Base-by-base conservation (phyloP, 768 basidiomycete species). In the Lanmaoa pseudosensibilis region DNA sequence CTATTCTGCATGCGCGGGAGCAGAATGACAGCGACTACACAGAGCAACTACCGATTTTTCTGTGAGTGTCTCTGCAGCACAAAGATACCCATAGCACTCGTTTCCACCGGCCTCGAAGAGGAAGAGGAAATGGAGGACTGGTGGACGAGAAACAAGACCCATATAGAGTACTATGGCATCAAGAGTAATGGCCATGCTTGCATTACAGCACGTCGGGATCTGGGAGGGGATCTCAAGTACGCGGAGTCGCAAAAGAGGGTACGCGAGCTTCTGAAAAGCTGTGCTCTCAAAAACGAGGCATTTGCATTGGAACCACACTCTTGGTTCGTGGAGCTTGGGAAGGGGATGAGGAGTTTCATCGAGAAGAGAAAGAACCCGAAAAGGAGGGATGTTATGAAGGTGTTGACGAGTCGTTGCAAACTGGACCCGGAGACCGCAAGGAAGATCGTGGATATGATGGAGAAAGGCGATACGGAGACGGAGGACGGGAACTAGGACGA, bases 1-100 rank as follows among this genome's bases (percentile, higher is more conserved):
- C 55, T 80, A 3, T 80, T 73, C 50, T 73, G 73, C 60, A 70
- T 79, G 69, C 73, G 74, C 4, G 75, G 69, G 0, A 71, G 75
- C 3, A 64, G 74, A 53, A 70, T 78, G 63, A 74, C 69, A 33
- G 67, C 72, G 18, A 65, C 72, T 0, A 63, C 68, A 38, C 67
- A 71, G 48, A 68, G 70, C 59, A 80, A 78, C 54, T 80, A 76
- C 58, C 57, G 62, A 30, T 56, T 79, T 18, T 77, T 78, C 61
- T 60, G 65, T 36, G 72, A 79, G 19, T 69, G 73, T 32, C 73
- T 80, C 32, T 80, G 79, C 54, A 56, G 53, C 21, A 56, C 61
- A 33, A 53, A 61, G 27, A 78, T 80, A 10, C 78, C 77, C 11
- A 69, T 74, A 16, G 67, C 74, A 0, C 60, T 79, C 13, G 70